Conservation (phyloP, 2,329 filamentous ascomycete species). For the Xylaria sp. region DNA sequence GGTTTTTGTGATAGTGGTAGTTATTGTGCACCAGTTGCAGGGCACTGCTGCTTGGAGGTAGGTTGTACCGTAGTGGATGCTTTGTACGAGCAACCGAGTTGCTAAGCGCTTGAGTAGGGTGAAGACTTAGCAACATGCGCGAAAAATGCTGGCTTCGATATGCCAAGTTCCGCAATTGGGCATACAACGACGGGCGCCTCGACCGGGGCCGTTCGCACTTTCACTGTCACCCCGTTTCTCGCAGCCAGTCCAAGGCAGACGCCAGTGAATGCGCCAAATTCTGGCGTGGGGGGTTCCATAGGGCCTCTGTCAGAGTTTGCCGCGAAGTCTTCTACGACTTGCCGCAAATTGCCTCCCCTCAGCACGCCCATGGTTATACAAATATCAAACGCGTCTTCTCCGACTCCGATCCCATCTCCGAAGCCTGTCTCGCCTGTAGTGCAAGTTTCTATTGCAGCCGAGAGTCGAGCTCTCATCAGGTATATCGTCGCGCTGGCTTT, state of each 20-base stretch:
- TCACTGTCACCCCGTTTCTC: conserved; percentile 42
- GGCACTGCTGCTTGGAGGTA: conserved; percentile 53
- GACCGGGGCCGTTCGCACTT: conserved; percentile 31
- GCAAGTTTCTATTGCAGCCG: conserved; percentile 38
- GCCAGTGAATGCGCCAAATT: conserved; percentile 7
- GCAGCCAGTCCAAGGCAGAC: conserved; percentile 26
- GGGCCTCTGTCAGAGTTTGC: not conserved
- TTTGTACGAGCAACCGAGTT: conserved; percentile 7
- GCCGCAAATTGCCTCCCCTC: conserved; percentile 12
- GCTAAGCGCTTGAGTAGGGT: conserved; percentile 42
- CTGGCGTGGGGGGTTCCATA: not conserved
- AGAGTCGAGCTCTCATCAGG: conserved; percentile 11
- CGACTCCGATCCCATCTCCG: conserved; percentile 31
- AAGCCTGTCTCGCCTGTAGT: conserved; percentile 30
- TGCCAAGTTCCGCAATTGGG: conserved; percentile 39
- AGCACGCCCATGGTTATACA: conserved; percentile 16
- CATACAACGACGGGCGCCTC: conserved; percentile 19
- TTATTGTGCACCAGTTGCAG: conserved; percentile 52
- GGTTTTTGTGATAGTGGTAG: conserved; percentile 51
- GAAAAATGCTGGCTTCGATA: conserved; percentile 47
- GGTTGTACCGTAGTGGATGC: conserved; percentile 24
- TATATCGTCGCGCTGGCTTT: conserved; percentile 26
- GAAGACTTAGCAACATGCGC: conserved; percentile 51
- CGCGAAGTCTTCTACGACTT: conserved; percentile 8
- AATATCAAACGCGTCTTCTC: conserved; percentile 31